These are phyloP conservation scores for Ganoderma multipileum DNA, from an alignment of 1,284 basidiomycete species.

Conservation along the genomic window DNA sequence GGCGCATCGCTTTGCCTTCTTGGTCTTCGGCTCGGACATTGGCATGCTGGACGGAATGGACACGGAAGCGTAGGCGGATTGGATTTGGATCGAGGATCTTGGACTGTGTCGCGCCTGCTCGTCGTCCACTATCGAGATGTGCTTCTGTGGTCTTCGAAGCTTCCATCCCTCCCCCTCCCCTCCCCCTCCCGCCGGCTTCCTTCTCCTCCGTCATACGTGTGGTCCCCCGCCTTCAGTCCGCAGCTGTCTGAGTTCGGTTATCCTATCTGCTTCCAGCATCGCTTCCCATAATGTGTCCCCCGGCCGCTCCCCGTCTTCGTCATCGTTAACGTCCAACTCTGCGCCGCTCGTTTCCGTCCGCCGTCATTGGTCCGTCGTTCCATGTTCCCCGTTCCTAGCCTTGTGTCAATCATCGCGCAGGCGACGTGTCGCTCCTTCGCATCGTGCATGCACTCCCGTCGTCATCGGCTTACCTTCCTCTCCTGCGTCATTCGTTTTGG, in stretches of 20 bases:
- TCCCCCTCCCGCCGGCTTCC: not conserved
- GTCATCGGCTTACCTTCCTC: not conserved
- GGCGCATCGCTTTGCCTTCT: slow-evolving; percentile 9
- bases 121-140: slow-evolving; percentile 2
- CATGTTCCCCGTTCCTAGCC: slow-evolving; percentile 16
- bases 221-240: not conserved
- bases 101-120: slow-evolving; percentile 16
- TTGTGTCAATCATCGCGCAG: slow-evolving; percentile 11
- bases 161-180: not conserved
- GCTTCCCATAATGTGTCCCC: slow-evolving; percentile 19
- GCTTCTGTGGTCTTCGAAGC: slow-evolving; percentile 4
- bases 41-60: slow-evolving; percentile 4
- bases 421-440: slow-evolving; percentile 23
- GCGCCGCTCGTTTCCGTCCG: not conserved
- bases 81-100: slow-evolving; percentile 18
- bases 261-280: slow-evolving; percentile 4
- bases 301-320: not conserved
- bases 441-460: not conserved
- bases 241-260: slow-evolving; percentile 9
- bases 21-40: slow-evolving; percentile 6
- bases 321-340: slow-evolving; percentile 16
- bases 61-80: slow-evolving; percentile 3
- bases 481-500: not conserved
- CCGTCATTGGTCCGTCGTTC: too few relatives aligned
- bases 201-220: not conserved